Percentiles rank a stretch among this genome's conserved stretches.
Conservation (phyloP, 139 green algal genomes). For the Penium margaritaceum region DNA sequence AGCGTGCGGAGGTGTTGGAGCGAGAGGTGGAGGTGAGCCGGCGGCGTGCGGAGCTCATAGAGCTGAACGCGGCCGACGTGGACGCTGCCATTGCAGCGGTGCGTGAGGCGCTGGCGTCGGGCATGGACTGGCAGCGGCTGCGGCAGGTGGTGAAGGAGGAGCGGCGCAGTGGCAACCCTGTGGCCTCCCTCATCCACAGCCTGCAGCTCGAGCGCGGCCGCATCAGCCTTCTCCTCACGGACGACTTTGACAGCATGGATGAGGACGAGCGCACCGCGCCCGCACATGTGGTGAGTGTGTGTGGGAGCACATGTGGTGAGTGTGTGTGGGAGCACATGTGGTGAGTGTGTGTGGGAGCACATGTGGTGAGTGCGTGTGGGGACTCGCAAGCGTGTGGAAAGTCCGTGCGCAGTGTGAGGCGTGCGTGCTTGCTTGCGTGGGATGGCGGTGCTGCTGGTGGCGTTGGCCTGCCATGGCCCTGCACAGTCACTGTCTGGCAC, state of each 20-base stretch:
- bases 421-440: too few relatives aligned
- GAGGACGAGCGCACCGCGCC: slow-evolving; percentile 56
- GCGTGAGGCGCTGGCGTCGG: slow-evolving; percentile 67
- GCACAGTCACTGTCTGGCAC: too few relatives aligned
- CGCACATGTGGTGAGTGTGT: slow-evolving; percentile 53
- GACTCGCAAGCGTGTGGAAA: too few relatives aligned
- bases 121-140: slow-evolving; percentile 85
- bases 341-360: too few relatives aligned
- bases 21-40: slow-evolving; percentile 57
- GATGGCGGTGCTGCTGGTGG: too few relatives aligned
- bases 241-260: slow-evolving; percentile 64
- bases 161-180: slow-evolving; percentile 73
- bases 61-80: slow-evolving; percentile 75
- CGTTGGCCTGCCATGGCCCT: too few relatives aligned
- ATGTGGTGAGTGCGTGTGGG: too few relatives aligned
- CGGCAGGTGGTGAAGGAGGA: slow-evolving; percentile 56
- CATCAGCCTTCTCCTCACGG: slow-evolving; percentile 71
- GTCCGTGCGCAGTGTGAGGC: too few relatives aligned
- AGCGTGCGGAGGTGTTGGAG: slow-evolving; percentile 60
- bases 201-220: slow-evolving; percentile 69
- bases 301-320: too few relatives aligned
- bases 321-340: too few relatives aligned
- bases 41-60: slow-evolving; percentile 47
- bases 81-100: slow-evolving; percentile 77
- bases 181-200: slow-evolving; percentile 69